These are phyloP conservation scores for Anisodus tanguticus DNA, from an alignment of 257 asterid genomes.

Conservation along the genomic window DNA sequence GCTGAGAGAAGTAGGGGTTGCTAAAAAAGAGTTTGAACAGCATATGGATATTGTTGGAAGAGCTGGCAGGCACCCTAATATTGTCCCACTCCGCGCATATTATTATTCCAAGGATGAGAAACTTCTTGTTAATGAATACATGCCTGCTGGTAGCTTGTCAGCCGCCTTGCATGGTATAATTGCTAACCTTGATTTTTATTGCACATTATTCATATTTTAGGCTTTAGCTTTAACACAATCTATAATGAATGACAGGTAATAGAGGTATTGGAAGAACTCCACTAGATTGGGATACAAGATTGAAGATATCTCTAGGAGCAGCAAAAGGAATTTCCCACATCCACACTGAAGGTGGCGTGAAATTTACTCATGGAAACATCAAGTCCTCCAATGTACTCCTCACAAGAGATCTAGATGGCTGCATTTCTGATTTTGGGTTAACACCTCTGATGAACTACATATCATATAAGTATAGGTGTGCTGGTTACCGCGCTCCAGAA, in stretches of 20 bases:
- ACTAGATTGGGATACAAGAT: slow-evolving; percentile 83
- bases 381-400: slow-evolving; percentile 87
- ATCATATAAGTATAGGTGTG: slow-evolving; percentile 59
- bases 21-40: slow-evolving; percentile 85
- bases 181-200: neutral
- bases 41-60: slow-evolving; percentile 73
- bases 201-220: neutral
- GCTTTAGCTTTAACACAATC: neutral
- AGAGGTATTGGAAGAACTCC: slow-evolving; percentile 51
- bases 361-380: slow-evolving; percentile 75
- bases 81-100: slow-evolving; percentile 74
- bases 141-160: slow-evolving; percentile 76
- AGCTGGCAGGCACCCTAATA: slow-evolving; percentile 61
- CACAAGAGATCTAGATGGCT: slow-evolving; percentile 52
- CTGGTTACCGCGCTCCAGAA: slow-evolving; percentile 93
- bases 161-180: slow-evolving; percentile 79
- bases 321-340: slow-evolving; percentile 80
- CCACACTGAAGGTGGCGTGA: slow-evolving; percentile 68
- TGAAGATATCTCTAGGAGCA: slow-evolving; percentile 72
- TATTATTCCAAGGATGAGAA: slow-evolving; percentile 94
- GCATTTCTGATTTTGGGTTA: slow-evolving; percentile 75
- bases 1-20: slow-evolving; percentile 68
- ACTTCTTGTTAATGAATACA: slow-evolving; percentile 87
- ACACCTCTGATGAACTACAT: slow-evolving; percentile 59
- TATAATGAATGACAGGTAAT: slow-evolving; percentile 49